A percentile compares a stretch with the other conserved stretches of the same genome.
Evolutionary conservation across 2,329 filamentous ascomycete genomes (phyloP).

Genomic region (Xylariaceae sp.): DNA sequence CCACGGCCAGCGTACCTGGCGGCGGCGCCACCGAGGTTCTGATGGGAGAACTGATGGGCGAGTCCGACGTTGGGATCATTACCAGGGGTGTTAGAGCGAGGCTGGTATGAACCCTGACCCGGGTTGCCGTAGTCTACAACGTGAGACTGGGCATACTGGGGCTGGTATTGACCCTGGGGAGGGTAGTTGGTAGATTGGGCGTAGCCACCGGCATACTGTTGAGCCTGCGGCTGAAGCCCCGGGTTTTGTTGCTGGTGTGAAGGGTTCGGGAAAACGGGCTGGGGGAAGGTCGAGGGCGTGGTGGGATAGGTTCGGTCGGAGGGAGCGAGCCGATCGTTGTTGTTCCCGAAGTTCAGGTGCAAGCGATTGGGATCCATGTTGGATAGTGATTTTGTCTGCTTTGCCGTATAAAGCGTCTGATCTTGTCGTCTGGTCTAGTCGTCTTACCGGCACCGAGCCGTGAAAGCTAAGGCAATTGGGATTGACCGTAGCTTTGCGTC

Average conservation of each 20-base stretch:
- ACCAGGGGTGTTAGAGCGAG: conserved; percentile 54
- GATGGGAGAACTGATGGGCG: conserved; percentile 93
- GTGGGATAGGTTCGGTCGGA: conserved; percentile 73
- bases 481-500: too few species aligned
- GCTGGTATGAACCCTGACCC: conserved; percentile 40
- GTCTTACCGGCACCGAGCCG: neutral
- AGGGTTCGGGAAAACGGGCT: conserved; percentile 64
- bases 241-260: conserved; percentile 48
- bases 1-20: conserved; percentile 66
- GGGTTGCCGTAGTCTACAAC: conserved; percentile 29
- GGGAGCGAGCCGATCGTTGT: conserved; percentile 60
- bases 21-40: conserved; percentile 75
- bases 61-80: conserved; percentile 88
- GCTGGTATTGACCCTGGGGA: conserved; percentile 54
- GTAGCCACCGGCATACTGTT: conserved; percentile 46
- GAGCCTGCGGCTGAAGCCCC: conserved; percentile 34
- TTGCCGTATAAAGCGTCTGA: too few species aligned
- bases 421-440: too few species aligned
- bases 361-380: conserved; percentile 55
- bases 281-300: conserved; percentile 92
- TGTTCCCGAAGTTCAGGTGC: conserved; percentile 63
- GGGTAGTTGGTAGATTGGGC: conserved; percentile 55
- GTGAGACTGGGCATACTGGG: conserved; percentile 31
- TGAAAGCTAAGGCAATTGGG: too few species aligned
- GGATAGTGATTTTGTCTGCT: too few species aligned